These are phyloP conservation scores for Coccomyxa sp. DNA, from an alignment of 139 green algal species.

Conservation along the genomic window DNA sequence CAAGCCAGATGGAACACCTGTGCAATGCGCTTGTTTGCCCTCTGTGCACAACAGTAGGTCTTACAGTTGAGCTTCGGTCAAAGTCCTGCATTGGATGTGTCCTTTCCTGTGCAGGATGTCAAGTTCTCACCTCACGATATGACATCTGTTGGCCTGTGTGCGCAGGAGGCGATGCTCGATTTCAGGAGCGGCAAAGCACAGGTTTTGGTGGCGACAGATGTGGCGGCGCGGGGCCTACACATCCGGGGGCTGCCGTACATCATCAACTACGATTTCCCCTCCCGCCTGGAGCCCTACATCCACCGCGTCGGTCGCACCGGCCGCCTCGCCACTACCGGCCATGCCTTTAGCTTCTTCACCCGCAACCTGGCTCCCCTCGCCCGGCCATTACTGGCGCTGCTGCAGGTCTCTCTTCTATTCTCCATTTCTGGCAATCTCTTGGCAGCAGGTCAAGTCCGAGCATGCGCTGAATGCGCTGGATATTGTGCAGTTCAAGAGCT, in stretches of 20 bases:
- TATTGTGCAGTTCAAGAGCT: background rate
- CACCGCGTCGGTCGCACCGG: conserved; percentile 79
- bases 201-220: conserved; percentile 81
- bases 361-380: conserved; percentile 64
- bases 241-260: conserved; percentile 74
- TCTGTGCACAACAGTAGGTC: too few relatives aligned
- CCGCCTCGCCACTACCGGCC: conserved; percentile 74
- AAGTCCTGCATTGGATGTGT: too few relatives aligned
- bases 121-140: too few relatives aligned
- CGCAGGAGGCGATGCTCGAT: conserved; percentile 46
- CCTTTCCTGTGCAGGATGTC: too few relatives aligned
- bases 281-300: conserved; percentile 82
- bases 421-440: background rate
- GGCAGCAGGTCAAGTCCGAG: background rate
- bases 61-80: too few relatives aligned
- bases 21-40: too few relatives aligned
- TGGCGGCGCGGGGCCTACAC: conserved; percentile 78
- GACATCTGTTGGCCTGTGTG: background rate
- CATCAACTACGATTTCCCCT: conserved; percentile 89
- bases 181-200: conserved; percentile 71
- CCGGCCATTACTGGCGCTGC: conserved; percentile 51
- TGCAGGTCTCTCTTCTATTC: conserved; percentile 31
- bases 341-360: conserved; percentile 86
- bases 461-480: background rate
- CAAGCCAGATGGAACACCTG: too few relatives aligned